Evolutionary conservation across 208 protist genomes (phyloP), one percentile per base, ranked within the genome.

Genomic region (Leishmania turanica): DNA sequence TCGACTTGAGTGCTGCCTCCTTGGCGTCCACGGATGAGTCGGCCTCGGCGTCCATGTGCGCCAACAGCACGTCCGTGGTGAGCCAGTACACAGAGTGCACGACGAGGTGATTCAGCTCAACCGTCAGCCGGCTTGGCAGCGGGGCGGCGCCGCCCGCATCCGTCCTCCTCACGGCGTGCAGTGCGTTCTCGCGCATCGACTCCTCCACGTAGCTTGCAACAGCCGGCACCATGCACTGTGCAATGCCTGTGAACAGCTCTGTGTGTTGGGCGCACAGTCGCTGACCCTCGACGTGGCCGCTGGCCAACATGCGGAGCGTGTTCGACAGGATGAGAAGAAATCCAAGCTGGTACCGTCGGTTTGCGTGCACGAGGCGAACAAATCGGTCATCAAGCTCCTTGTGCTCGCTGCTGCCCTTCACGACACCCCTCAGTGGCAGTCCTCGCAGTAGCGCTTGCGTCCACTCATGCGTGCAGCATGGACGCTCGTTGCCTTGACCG

Each of bases 401-500:
- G 71, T 27, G 9, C 27, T 24, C 53, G 15, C 5, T 62, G 37
- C 7, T 37, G 27, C 56, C 17, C 31, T 37, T 24, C 31, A 21
- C 21, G 0, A 3, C 66, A 51, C 70, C 49, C 51, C 65, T 76
- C 37, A 77, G 60, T 15, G 79, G 79, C 47, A 87, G 64, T 0
- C 78, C 83, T 9, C 60, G 69, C 34, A 89, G 83, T 6, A 97
- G 81, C 19, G 88, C 94, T 5, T 87, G 72, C 11, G 81, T 82
- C 92, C 94, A 97, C 77, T 92, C 89, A 8, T 78, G 71, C 24
- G 88, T 94, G 78, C 91, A 95, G 73, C 83, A 94, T 24, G 94
- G 94, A 0, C 91, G 86, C 42, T 95, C 94, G 73, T 97, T 97
- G n/a, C 94, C 94, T 75, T 95, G 88, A 45, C 94, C 94, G 71